Percentiles rank a stretch among this genome's conserved stretches.
These are phyloP conservation scores for Saccharomyces pastorianus DNA, from an alignment of 1,139 yeast genomes.

Conservation along the genomic window DNA sequence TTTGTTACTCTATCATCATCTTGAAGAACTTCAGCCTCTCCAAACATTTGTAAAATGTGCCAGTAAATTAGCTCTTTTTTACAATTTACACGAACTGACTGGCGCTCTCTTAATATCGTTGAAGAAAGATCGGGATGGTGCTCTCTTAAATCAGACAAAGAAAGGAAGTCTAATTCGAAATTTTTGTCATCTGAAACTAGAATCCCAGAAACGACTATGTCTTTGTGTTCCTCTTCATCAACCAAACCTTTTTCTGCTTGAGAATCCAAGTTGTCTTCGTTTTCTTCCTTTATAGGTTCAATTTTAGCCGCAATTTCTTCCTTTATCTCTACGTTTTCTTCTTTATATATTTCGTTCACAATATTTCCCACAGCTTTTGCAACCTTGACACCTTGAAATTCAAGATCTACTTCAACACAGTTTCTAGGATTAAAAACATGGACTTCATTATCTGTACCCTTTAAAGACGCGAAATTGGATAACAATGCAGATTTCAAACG, in stretches of 20 bases:
- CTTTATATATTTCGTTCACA: slow-evolving; percentile 43
- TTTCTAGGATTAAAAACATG: slow-evolving; percentile 88
- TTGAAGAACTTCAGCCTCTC: slow-evolving; percentile 58
- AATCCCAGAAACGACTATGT: slow-evolving; percentile 64
- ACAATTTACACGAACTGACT: slow-evolving; percentile 69
- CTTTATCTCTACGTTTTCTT: slow-evolving; percentile 5
- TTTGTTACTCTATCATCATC: slow-evolving; percentile 41
- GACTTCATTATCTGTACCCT: slow-evolving; percentile 86
- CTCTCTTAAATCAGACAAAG: slow-evolving; percentile 80
- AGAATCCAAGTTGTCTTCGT: slow-evolving; percentile 3
- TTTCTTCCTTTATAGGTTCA: slow-evolving; percentile 5
- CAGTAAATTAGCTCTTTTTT: slow-evolving; percentile 72
- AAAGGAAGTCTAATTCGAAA: slow-evolving; percentile 75
- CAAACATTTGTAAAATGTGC: slow-evolving; percentile 96
- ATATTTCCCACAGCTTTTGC: slow-evolving; percentile 80
- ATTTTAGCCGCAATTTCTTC: background rate
- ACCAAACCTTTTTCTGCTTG: slow-evolving; percentile 9
- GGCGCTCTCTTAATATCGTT: slow-evolving; percentile 75
- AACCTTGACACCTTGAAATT: slow-evolving; percentile 73
- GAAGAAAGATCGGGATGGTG: slow-evolving; percentile 75
- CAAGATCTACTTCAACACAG: slow-evolving; percentile 69
- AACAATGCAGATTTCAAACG: slow-evolving; percentile 85
- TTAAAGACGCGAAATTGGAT: slow-evolving; percentile 74
- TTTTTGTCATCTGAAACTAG: slow-evolving; percentile 70
- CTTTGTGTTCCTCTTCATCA: slow-evolving; percentile 16